A percentile compares a stretch with the other conserved stretches of the same genome.
Evolutionary conservation across 441 rosid genomes (phyloP).

Genomic region (California macrophylla): DNA sequence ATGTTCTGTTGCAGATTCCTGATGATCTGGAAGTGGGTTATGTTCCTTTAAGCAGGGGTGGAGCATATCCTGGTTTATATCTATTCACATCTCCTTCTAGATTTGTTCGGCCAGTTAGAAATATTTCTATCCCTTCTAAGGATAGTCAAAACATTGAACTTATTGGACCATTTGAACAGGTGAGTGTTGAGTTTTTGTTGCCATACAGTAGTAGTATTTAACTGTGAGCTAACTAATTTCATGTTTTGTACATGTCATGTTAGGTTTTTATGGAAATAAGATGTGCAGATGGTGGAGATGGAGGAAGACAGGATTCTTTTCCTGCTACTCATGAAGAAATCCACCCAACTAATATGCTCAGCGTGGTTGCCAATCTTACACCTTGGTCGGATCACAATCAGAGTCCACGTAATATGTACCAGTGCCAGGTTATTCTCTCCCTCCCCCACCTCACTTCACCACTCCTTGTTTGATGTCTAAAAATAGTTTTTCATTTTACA

Average conservation of each 20-base stretch:
- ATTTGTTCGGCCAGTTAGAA: slow-evolving; percentile 81
- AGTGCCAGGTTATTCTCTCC: slow-evolving; percentile 60
- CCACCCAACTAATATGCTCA: slow-evolving; percentile 91
- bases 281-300: slow-evolving; percentile 80
- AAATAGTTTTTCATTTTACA: not conserved
- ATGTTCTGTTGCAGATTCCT: slow-evolving; percentile 52
- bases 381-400: slow-evolving; percentile 99
- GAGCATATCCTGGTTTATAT: slow-evolving; percentile 85
- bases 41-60: slow-evolving; percentile 82
- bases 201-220: not conserved
- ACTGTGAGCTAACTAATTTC: slow-evolving; percentile 16
- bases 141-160: slow-evolving; percentile 48
- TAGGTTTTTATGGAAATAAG: slow-evolving; percentile 97
- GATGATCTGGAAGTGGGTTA: slow-evolving; percentile 92
- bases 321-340: slow-evolving; percentile 94
- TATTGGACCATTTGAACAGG: slow-evolving; percentile 98
- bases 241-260: slow-evolving; percentile 1
- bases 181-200: slow-evolving; percentile 20
- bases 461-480: not conserved
- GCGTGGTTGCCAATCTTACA: slow-evolving; percentile 95
- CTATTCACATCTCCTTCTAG: slow-evolving; percentile 80
- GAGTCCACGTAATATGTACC: slow-evolving; percentile 97
- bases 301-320: slow-evolving; percentile 48
- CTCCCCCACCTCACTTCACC: not conserved
- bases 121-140: slow-evolving; percentile 38